A percentile compares a stretch with the other conserved stretches of the same genome.
Evolutionary conservation across 2,329 filamentous ascomycete genomes (phyloP).

Genomic region (Fusarium euwallaceae): DNA sequence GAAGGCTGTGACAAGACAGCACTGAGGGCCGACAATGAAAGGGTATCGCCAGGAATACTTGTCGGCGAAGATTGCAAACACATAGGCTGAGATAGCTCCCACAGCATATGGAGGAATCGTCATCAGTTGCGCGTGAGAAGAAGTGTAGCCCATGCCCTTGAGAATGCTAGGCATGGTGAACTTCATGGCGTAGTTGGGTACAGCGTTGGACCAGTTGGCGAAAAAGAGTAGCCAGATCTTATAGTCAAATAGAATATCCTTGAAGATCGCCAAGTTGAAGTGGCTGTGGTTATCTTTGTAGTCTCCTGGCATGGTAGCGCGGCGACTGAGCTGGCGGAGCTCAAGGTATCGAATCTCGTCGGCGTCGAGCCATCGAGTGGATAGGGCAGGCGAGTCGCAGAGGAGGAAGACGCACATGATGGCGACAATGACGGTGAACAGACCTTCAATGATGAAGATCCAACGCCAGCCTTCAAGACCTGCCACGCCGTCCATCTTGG

Average conservation of each 20-base stretch:
- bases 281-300: not conserved
- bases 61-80: not conserved
- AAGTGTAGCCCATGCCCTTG: conserved; percentile 56
- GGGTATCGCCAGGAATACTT: not conserved
- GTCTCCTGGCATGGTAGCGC: not conserved
- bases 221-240: conserved; percentile 60
- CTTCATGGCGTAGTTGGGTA: conserved; percentile 52
- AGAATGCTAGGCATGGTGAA: conserved; percentile 57
- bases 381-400: not conserved
- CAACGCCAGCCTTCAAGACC: conserved; percentile 30
- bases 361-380: conserved; percentile 36
- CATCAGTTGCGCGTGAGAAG: conserved; percentile 49
- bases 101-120: not conserved
- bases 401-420: conserved; percentile 1
- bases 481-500: conserved; percentile 41
- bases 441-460: conserved; percentile 31
- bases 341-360: not conserved
- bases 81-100: not conserved
- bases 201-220: conserved; percentile 58
- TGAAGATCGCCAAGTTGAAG: conserved; percentile 41
- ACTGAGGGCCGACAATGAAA: not conserved
- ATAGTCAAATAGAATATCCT: conserved; percentile 60
- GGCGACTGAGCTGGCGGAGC: not conserved
- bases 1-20: not conserved
- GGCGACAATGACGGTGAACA: conserved; percentile 19